Conservation (phyloP, 345 rosid genomes). For the Eucalyptus victrix region DNA sequence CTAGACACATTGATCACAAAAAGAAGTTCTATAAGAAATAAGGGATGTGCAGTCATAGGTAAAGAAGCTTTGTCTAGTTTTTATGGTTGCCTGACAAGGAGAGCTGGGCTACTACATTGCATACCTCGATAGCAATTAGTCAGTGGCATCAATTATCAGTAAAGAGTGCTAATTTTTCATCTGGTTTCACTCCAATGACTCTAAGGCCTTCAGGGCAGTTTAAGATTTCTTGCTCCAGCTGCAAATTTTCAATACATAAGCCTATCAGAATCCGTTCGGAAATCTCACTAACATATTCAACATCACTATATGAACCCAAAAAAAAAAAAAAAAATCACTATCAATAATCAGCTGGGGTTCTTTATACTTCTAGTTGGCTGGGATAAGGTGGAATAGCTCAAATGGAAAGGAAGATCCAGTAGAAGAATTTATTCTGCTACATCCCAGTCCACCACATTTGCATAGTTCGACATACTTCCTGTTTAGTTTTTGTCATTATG, state of each 20-base stretch:
- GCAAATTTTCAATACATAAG: not conserved
- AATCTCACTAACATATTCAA: not conserved
- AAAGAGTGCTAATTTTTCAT: conserved; percentile 75
- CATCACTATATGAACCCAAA: not conserved
- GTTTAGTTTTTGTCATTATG: not conserved
- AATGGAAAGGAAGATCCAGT: not conserved
- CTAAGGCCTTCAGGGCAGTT: conserved; percentile 80
- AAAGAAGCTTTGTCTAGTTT: not conserved
- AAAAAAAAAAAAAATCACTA: not conserved
- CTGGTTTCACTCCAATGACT: conserved; percentile 63
- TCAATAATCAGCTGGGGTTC: not conserved
- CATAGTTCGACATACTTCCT: not conserved
- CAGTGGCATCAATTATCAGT: conserved; percentile 86
- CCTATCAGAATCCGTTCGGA: not conserved
- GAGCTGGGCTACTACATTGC: not conserved
- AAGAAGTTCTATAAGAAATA: not conserved
- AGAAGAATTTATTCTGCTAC: not conserved
- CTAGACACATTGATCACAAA: not conserved
- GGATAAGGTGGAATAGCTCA: not conserved
- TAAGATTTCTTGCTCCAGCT: conserved; percentile 80
- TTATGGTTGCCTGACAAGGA: not conserved
- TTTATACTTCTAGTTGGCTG: not conserved
- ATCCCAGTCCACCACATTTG: not conserved
- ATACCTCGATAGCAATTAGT: conserved; percentile 88
- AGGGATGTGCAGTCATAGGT: not conserved